Evolutionary conservation across 2,329 filamentous ascomycete species (phyloP).

Genomic region (Knufia petricola): DNA sequence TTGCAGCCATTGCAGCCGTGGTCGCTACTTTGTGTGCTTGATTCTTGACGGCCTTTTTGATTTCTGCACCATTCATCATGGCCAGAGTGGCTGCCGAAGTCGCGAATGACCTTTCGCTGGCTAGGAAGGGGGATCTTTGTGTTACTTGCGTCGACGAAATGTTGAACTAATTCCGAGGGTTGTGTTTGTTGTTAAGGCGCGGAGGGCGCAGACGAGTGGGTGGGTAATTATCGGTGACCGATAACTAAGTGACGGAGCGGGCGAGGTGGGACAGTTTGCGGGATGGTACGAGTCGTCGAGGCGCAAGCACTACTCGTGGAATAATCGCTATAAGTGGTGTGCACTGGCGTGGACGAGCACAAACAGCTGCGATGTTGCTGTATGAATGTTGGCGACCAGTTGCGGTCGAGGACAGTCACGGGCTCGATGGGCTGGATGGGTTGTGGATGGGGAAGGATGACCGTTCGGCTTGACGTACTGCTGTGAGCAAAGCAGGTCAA

Average conservation of each 20-base stretch:
- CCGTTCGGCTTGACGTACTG: background rate
- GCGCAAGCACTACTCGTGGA: background rate
- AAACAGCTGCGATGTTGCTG: background rate
- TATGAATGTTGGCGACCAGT: background rate
- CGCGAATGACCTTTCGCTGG: conserved; percentile 16
- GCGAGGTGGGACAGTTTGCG: conserved; percentile 1
- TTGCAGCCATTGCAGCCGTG: conserved; percentile 35
- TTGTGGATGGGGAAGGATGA: background rate
- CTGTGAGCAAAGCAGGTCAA: background rate
- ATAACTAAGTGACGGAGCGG: background rate
- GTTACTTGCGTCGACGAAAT: conserved; percentile 8
- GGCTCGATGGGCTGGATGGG: background rate
- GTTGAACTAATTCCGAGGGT: background rate
- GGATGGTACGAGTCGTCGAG: background rate
- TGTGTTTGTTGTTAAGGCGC: background rate
- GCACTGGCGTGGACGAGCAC: background rate
- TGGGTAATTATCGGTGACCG: conserved; percentile 4
- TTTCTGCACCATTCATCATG: conserved; percentile 54
- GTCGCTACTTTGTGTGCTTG: conserved; percentile 56
- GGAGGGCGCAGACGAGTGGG: conserved; percentile 6
- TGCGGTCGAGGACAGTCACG: background rate
- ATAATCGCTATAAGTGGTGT: background rate
- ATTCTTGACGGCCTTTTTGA: conserved; percentile 56
- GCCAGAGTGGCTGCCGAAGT: conserved; percentile 21
- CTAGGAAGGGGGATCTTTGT: conserved; percentile 11